A percentile compares a stretch with the other conserved stretches of the same genome.
These are phyloP conservation scores for Blastocystis sp. DNA, from an alignment of 352 stramenopile genomes.

Conservation along the genomic window DNA sequence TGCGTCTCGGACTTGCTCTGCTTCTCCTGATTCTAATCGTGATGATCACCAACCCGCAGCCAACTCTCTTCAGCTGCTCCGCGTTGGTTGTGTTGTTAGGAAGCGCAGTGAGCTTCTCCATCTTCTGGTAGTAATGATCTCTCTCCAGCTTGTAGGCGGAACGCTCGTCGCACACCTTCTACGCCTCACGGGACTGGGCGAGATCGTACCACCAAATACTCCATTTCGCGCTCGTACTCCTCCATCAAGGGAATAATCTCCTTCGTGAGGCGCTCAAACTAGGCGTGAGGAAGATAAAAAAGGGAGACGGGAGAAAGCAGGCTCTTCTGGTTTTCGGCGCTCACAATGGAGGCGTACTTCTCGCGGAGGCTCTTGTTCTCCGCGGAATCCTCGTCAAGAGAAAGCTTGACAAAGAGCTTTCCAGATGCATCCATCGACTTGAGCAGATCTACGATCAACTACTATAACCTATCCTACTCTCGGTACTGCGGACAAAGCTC, in stretches of 20 bases:
- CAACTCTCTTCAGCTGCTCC: slow-evolving; percentile 22
- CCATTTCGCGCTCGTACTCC: slow-evolving; percentile 15
- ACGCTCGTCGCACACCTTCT: slow-evolving; percentile 63
- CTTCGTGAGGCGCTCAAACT: slow-evolving; percentile 1
- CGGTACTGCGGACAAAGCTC: neutral
- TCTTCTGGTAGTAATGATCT: slow-evolving; percentile 63
- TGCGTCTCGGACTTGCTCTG: slow-evolving; percentile 44
- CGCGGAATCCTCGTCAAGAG: slow-evolving; percentile 1
- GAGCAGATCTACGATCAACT: slow-evolving; percentile 30
- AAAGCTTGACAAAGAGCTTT: neutral
- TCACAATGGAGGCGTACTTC: neutral
- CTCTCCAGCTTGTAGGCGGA: slow-evolving; percentile 46
- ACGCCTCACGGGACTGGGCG: neutral
- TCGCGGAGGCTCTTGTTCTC: neutral
- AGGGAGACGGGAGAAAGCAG: neutral
- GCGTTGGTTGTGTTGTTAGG: neutral
- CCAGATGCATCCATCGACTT: neutral
- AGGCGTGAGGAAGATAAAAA: neutral
- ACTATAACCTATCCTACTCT: neutral
- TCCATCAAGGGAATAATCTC: slow-evolving; percentile 41
- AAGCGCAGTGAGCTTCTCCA: slow-evolving; percentile 30
- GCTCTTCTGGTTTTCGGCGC: neutral
- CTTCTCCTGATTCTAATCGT: slow-evolving; percentile 53
- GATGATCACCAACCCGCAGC: neutral
- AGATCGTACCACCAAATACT: slow-evolving; percentile 14